Evolutionary conservation across 2,329 filamentous ascomycete species (phyloP), one percentile per base, ranked within the genome.

Genomic region (Nigrospora oryzae): DNA sequence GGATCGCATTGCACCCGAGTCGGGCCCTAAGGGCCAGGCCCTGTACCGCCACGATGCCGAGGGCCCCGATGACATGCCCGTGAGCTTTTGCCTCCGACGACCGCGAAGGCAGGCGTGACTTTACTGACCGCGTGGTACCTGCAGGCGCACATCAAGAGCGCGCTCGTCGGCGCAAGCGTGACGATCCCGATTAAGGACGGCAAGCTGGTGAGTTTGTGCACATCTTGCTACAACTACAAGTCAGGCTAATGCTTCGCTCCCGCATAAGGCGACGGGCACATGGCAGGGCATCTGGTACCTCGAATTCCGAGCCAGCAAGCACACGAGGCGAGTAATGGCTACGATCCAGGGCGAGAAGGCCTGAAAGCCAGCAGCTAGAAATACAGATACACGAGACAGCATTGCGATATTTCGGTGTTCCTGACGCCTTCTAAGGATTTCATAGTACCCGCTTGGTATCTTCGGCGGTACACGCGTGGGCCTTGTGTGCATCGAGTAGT

Each of bases 231-330:
- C 23, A 7, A 7, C 4, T 28, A 28, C 5, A 4, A 28, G 23
- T 10, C 23, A 28, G 23, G 23, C 23, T 28, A 28, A 28, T 28
- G 23, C 23, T 10, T 28, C 23, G 16, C n/a, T n/a, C 35, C 41
- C 49, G 38, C 43, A 28, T 10, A 28, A 77, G 73, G 74, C 74
- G 17, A 78, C 77, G 12, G 81, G 81, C 17, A 84, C 80, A 4
- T 91, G 86, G 87, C 87, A 93, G 57, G 81, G 93, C 0, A 91
- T 97, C 48, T 97, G 88, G 86, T 95, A 94, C 64, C 69, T 96
- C 52, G 93, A 97, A 66, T 97, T 97, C 63, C 76, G 91, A 46
- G 77, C 73, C 11, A 71, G 71, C 54, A 88, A 80, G 65, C 90
- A 96, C 65, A 73, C 79, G 51, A 78, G 93, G 57, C 86, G 81